Conservation (phyloP, 108 stramenopile genomes). For the Discostella pseudostelligera region DNA sequence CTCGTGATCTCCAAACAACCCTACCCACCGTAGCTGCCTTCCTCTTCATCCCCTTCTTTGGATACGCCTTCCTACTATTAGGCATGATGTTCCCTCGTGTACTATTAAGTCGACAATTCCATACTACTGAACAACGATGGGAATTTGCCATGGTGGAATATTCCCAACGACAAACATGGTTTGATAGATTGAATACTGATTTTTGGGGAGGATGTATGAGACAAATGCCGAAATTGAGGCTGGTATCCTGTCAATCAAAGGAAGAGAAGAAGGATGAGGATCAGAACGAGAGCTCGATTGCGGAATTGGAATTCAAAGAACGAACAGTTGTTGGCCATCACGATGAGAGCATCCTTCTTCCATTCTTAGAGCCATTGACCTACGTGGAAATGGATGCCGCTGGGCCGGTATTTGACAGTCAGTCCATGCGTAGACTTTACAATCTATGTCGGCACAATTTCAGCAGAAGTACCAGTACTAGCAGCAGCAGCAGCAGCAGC, state of each 20-base stretch:
- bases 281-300: not conserved
- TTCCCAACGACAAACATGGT: slow-evolving; percentile 20
- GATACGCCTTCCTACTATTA: slow-evolving; percentile 23
- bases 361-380: not conserved
- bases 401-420: slow-evolving; percentile 21
- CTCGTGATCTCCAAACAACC: slow-evolving; percentile 20
- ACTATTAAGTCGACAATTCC: slow-evolving; percentile 41
- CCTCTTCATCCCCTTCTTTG: slow-evolving; percentile 20
- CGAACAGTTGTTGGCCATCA: too few relatives aligned
- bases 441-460: slow-evolving; percentile 1
- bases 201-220: slow-evolving; percentile 42
- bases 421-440: slow-evolving; percentile 22
- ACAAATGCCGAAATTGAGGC: slow-evolving; percentile 3
- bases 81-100: slow-evolving; percentile 38
- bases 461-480: not conserved
- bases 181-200: slow-evolving; percentile 16
- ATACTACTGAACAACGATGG: slow-evolving; percentile 22
- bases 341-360: not conserved
- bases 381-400: slow-evolving; percentile 19
- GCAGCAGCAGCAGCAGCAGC: not conserved
- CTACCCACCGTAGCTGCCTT: slow-evolving; percentile 36
- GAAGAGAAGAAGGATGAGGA: not conserved
- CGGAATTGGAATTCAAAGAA: too few relatives aligned
- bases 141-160: slow-evolving; percentile 31
- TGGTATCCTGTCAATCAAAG: not conserved